Evolutionary conservation across 2,329 filamentous ascomycete species (phyloP).

Genomic region (Fusarium nodosum): DNA sequence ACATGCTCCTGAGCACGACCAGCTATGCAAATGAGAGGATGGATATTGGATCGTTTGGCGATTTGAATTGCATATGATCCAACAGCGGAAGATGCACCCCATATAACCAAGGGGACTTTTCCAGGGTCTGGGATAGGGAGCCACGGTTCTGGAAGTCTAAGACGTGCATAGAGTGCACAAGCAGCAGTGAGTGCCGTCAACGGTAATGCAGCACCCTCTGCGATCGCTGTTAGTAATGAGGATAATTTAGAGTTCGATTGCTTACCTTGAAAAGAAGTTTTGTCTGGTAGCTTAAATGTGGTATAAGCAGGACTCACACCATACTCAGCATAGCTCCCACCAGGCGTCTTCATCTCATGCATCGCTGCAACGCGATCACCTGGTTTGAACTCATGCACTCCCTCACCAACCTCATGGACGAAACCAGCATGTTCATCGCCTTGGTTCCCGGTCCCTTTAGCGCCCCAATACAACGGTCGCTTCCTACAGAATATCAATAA

Average conservation of each 20-base stretch:
- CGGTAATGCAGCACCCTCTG: conserved; percentile 26
- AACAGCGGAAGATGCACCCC: conserved; percentile 36
- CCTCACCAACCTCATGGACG: conserved; percentile 14
- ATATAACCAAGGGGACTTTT: conserved; percentile 17
- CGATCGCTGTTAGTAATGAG: background rate
- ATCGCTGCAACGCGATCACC: conserved; percentile 38
- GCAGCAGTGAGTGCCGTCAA: conserved; percentile 30
- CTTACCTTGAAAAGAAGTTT: conserved; percentile 20
- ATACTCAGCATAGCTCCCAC: conserved; percentile 36
- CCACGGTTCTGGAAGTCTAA: conserved; percentile 18
- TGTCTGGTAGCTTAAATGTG: conserved; percentile 22
- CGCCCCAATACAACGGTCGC: conserved; percentile 34
- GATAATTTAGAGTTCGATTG: fast-evolving
- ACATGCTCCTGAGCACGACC: conserved; percentile 30
- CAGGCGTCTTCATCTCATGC: conserved; percentile 32
- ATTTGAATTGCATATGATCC: conserved; percentile 32
- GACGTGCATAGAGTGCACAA: conserved; percentile 15
- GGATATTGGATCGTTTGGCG: conserved; percentile 26
- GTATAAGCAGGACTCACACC: conserved; percentile 27
- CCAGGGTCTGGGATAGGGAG: background rate
- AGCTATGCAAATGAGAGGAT: conserved; percentile 36
- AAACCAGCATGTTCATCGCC: conserved; percentile 33
- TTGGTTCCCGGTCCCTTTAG: conserved; percentile 17
- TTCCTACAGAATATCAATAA: conserved; percentile 4
- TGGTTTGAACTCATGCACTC: conserved; percentile 26